Evolutionary conservation across 768 basidiomycete species (phyloP), one percentile per base, ranked within the genome.

Genomic region (Kwoniella sp.): DNA sequence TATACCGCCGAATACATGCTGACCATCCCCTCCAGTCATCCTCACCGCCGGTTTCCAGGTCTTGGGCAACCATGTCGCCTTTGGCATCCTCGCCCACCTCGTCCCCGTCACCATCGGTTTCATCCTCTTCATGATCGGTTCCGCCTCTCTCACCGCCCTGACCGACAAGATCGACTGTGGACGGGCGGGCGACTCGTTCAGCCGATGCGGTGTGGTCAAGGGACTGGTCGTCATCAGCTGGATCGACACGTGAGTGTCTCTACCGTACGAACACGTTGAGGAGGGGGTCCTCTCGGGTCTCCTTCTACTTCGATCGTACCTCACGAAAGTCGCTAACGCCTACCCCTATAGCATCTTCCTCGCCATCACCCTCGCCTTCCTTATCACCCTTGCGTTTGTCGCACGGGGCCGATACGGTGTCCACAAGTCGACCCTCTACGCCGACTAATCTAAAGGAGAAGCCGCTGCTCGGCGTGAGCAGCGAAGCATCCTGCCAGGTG

Each of bases 101-200:
- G 39, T 75, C 46, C 57, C 67, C 19, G 50, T 69, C 39, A 51
- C 57, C n/a, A 70, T 76, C 55, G 63, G 60, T n/a, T 76, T 76
- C 51, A 61, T 76, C 60, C 63, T 76, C 20, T 72, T 68, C 68
- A 38, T 75, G 14, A 70, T 74, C 57, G 74, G 75, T 15, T 36
- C 65, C 0, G 56, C 73, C 0, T 67, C 73, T 5, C 53, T 75
- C 17, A 74, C 73, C 19, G 73, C 71, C 5, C 49, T 73, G 3
- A 73, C 69, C 37, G 59, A 64, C 53, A 59, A 61, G 31, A 62
- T 67, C 54, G 54, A 60, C 49, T 76, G 75, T 60, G 61, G 65
- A 9, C 42, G 41, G 38, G 55, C 56, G 15, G 54, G 43, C 8
- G 51, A 62, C 25, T 33, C 39, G 1, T 75, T 70, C 52, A 50